Evolutionary conservation across 352 stramenopile species (phyloP).

Genomic region (Pythium brachiatum): DNA sequence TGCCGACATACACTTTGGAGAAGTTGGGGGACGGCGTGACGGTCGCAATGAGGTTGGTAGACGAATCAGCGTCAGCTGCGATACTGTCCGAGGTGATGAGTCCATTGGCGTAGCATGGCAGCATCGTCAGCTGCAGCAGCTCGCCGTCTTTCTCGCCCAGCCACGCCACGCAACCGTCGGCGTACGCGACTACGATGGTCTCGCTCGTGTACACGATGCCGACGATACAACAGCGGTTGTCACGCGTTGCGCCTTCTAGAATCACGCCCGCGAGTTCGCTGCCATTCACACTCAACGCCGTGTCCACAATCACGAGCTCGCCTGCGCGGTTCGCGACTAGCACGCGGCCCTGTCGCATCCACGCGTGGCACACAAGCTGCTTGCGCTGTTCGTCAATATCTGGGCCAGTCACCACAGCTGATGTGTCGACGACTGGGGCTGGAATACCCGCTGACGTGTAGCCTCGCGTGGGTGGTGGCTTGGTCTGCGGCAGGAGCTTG

Average conservation of each 20-base stretch:
- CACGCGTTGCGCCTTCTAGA: conserved; percentile 33
- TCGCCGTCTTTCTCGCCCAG: conserved; percentile 42
- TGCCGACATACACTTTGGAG: conserved; percentile 61
- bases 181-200: conserved; percentile 48
- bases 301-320: conserved; percentile 57
- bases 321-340: conserved; percentile 51
- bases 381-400: conserved; percentile 49
- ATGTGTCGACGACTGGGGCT: background rate
- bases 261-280: conserved; percentile 26
- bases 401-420: background rate
- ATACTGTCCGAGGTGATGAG: background rate
- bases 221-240: conserved; percentile 37
- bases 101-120: conserved; percentile 24
- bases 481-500: conserved; percentile 3
- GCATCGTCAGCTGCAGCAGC: conserved; percentile 32
- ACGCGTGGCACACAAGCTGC: conserved; percentile 55
- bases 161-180: conserved; percentile 48
- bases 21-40: conserved; percentile 51
- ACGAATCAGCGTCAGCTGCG: background rate
- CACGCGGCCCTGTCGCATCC: conserved; percentile 45
- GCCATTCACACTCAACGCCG: conserved; percentile 20
- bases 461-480: conserved; percentile 8
- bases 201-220: conserved; percentile 54
- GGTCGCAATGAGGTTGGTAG: conserved; percentile 27
- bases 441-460: background rate